Percentiles rank a stretch among this genome's conserved stretches.
Evolutionary conservation across 1,284 basidiomycete species (phyloP).

Genomic region (Ustilago crameri): DNA sequence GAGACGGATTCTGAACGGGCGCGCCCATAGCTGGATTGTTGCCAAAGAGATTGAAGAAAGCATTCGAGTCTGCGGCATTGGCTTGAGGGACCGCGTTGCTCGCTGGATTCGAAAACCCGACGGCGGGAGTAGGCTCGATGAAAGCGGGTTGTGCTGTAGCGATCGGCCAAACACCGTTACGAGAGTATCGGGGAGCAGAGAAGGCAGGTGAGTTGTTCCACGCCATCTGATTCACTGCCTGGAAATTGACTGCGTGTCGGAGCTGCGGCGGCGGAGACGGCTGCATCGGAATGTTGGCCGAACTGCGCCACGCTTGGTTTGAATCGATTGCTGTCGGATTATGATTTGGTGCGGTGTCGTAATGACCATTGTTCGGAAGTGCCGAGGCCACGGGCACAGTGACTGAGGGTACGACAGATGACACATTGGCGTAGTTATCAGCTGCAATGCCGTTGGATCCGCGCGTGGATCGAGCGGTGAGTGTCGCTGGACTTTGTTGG

Average conservation of each 20-base stretch:
- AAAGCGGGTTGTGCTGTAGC: constrained; percentile 5
- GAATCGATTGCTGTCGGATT: constrained; percentile 21
- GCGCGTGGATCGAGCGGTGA: constrained; percentile 10
- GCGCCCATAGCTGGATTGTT: constrained; percentile 9
- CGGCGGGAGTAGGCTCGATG: constrained; percentile 3
- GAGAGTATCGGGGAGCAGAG: constrained; percentile 35
- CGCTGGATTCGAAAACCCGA: constrained; percentile 1
- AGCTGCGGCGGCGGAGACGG: constrained; percentile 19
- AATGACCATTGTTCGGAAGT: constrained; percentile 5
- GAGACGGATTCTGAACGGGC: constrained; percentile 2
- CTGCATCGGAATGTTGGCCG: constrained; percentile 32
- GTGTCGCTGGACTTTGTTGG: constrained; percentile 8
- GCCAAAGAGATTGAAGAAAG: constrained; percentile 28
- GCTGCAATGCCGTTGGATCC: constrained; percentile 9
- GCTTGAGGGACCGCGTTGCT: constrained; percentile 12
- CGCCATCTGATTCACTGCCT: constrained; percentile 26
- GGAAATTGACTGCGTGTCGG: constrained; percentile 19
- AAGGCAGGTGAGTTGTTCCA: constrained; percentile 31
- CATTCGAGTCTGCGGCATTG: constrained; percentile 23
- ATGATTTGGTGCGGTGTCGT: neutral
- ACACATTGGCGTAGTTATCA: constrained; percentile 3
- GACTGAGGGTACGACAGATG: neutral
- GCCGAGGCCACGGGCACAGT: neutral
- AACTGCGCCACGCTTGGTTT: constrained; percentile 17
- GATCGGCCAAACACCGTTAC: constrained; percentile 38